phyloP scores from a whole-genome alignment of 805 yeast species.

The Scheffersomyces ergatensis region DNA sequence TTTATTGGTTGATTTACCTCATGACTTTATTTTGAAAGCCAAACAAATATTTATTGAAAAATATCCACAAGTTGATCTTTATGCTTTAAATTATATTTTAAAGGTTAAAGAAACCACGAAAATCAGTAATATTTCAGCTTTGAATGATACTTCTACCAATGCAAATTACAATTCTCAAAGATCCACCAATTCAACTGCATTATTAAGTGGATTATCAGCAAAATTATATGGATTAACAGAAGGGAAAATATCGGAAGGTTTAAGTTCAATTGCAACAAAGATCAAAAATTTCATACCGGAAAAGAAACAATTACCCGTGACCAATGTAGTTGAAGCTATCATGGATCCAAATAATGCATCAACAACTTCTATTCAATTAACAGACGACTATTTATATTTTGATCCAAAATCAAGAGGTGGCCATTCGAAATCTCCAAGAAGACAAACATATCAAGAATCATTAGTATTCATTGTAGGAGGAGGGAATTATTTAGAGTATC shows the following conservation, averaged over 20 bases:
- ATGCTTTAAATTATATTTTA: conserved; percentile 70
- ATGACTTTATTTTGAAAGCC: conserved; percentile 44
- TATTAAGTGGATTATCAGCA: conserved; percentile 72
- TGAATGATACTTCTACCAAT: conserved; percentile 10
- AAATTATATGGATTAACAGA: conserved; percentile 79
- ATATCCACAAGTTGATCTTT: conserved; percentile 52
- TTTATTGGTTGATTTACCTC: conserved; percentile 45
- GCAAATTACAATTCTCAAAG: conserved; percentile 22
- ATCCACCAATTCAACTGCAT: conserved; percentile 48
- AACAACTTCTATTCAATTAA: conserved; percentile 61
- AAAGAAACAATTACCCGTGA: conserved; percentile 82
- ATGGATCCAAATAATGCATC: conserved; percentile 76
- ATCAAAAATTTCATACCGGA: conserved; percentile 85
- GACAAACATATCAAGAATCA: conserved; percentile 77
- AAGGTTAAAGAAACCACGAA: conserved; percentile 64
- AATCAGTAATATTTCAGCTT: conserved; percentile 17
- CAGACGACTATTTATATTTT: conserved; percentile 87
- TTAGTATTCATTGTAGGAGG: conserved; percentile 95
- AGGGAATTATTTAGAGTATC: conserved; percentile 92
- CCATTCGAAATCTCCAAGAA: conserved; percentile 82
- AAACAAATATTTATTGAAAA: conserved; percentile 56
- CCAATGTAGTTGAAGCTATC: conserved; percentile 86
- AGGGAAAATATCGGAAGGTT: conserved; percentile 82
- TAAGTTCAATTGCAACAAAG: conserved; percentile 85
- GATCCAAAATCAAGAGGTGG: conserved; percentile 93